Percentiles rank a stretch among this genome's conserved stretches.
Evolutionary conservation across 768 basidiomycete genomes (phyloP).

Genomic region (Podaxis sp.): DNA sequence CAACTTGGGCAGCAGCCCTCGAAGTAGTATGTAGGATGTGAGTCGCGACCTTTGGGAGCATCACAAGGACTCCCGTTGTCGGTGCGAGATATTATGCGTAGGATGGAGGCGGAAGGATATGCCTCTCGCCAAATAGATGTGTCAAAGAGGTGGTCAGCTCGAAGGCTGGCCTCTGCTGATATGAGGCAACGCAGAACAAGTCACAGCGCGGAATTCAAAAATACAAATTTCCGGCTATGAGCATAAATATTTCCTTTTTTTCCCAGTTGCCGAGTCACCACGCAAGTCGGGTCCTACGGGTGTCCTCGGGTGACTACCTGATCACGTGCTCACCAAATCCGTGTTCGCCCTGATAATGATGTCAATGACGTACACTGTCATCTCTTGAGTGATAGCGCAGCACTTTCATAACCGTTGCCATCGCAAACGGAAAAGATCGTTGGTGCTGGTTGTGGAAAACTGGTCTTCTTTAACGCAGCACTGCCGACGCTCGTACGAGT

Average conservation of each 20-base stretch:
- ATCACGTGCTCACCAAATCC: neutral
- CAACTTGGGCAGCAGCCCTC: slow-evolving; percentile 72
- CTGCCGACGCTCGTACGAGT: neutral
- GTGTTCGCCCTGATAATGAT: neutral
- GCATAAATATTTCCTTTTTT: slow-evolving; percentile 1
- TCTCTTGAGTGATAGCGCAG: neutral
- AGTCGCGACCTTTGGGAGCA: slow-evolving; percentile 86
- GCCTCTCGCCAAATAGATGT: neutral
- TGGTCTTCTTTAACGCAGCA: neutral
- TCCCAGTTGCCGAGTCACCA: slow-evolving; percentile 10
- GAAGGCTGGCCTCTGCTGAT: neutral
- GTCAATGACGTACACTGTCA: slow-evolving; percentile 1
- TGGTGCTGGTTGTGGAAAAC: neutral
- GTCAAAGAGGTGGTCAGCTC: neutral
- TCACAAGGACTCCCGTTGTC: slow-evolving; percentile 26
- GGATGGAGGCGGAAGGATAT: neutral
- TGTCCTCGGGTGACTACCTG: neutral
- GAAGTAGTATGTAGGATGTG: slow-evolving; percentile 74
- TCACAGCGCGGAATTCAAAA: neutral
- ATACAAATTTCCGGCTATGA: neutral
- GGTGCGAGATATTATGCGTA: neutral
- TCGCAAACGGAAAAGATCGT: too few species aligned
- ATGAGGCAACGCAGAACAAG: neutral
- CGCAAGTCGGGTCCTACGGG: neutral
- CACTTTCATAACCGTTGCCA: too few species aligned